Evolutionary conservation across 2,329 filamentous ascomycete genomes (phyloP), one percentile per base, ranked within the genome.

Genomic region (Ophiocordyceps camponoti-saundersi): DNA sequence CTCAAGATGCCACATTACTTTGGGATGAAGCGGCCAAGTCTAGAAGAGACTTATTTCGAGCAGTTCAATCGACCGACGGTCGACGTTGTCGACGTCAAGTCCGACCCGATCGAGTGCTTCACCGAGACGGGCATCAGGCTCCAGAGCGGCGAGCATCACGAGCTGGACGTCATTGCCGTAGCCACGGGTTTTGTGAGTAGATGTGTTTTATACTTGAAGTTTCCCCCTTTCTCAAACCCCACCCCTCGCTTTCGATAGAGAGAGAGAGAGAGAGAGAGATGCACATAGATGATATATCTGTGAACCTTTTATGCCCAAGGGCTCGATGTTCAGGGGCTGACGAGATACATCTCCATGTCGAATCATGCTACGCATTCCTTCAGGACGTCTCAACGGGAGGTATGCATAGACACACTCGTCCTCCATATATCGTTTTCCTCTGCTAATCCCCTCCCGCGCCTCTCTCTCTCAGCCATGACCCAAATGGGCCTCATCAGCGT

Each of bases 1-100:
- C 52, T 64, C 10, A 56, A 70, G 43, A 69, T 67, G 57, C 73
- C 69, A 1, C 71, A 78, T 47, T 68, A 62, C 23, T 79, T 75
- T 53, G 76, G 72, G 8, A 61, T 67, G 40, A 79, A 75, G 58
- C 65, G 73, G 13, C 62, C 64, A 2, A 67, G 62, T 44, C 57
- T 70, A 0, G 67, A 70, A 53, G 48, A 60, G 6, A 57, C 59
- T 46, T 72, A 70, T 58, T 72, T 64, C 45, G 69, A 71, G 53
- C 63, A 68, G 55, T 70, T 72, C 49, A 70, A 70, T 56, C 58
- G 65, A 23, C 53, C 59, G 1, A 60, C 52, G 2, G 69, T 72
- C 5, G 62, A 69, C 29, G 42, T 71, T 6, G 53, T 72, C 13
- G 62, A 71, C 42, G 57, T 70, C 44, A 61, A 55, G 22, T 52